A percentile compares a stretch with the other conserved stretches of the same genome.
Conservation (phyloP, 2,329 filamentous ascomycete genomes). For the Lasiodiplodia theobromae region DNA sequence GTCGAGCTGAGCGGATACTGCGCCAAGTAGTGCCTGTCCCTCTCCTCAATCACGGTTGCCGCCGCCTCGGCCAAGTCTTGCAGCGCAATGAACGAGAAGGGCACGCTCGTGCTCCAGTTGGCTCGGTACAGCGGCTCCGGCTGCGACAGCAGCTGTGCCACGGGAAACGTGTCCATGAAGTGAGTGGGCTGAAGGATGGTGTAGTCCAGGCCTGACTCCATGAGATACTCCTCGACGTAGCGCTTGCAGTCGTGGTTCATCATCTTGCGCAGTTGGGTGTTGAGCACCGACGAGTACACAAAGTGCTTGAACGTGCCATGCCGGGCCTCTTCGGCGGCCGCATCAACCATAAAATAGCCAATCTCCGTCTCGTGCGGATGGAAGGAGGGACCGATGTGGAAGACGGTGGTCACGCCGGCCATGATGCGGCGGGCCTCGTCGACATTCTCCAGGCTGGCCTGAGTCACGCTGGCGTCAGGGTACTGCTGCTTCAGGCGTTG, state of each 20-base stretch:
- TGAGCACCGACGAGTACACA: constrained; percentile 44
- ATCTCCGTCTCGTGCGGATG: constrained; percentile 44
- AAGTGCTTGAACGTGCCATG: constrained; percentile 44
- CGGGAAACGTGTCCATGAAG: constrained; percentile 43
- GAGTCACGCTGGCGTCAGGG: constrained; percentile 43
- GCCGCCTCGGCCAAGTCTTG: constrained; percentile 39
- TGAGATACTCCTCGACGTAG: constrained; percentile 45
- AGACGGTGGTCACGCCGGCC: constrained; percentile 40
- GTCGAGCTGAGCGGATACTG: constrained; percentile 40
- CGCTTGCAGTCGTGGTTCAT: constrained; percentile 48
- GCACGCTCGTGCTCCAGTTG: constrained; percentile 35
- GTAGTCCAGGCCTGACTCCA: constrained; percentile 43
- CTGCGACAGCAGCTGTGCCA: constrained; percentile 35
- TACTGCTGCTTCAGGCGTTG: constrained; percentile 40
- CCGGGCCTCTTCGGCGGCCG: constrained; percentile 37
- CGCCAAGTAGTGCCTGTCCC: constrained; percentile 40
- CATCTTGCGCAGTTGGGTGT: constrained; percentile 45
- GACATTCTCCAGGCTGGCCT: constrained; percentile 39
- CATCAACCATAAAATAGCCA: constrained; percentile 48
- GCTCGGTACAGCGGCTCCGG: constrained; percentile 35
- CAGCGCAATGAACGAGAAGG: constrained; percentile 39
- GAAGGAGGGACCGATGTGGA: constrained; percentile 46
- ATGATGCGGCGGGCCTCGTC: constrained; percentile 38
- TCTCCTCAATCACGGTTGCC: constrained; percentile 35
- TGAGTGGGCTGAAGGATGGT: constrained; percentile 48